Conservation (phyloP, 257 asterid genomes). For the Eustoma russellianum region DNA sequence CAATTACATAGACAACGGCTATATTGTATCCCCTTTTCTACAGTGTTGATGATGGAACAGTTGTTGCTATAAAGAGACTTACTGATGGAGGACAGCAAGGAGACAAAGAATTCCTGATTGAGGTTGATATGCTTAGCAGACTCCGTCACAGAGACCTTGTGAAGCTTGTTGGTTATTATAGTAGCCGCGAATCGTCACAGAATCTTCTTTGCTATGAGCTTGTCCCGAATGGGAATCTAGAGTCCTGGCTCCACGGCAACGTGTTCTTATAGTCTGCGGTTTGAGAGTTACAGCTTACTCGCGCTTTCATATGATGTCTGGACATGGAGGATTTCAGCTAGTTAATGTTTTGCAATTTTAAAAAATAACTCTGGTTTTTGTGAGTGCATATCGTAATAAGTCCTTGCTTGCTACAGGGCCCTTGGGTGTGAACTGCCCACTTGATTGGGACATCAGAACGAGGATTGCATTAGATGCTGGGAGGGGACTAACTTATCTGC, state of each 20-base stretch:
- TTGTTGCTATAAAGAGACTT: constrained; percentile 91
- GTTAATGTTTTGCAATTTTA: not conserved
- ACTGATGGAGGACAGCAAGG: constrained; percentile 94
- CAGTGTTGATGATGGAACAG: constrained; percentile 68
- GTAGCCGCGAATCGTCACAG: constrained; percentile 69
- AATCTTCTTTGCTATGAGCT: constrained; percentile 95
- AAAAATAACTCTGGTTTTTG: not conserved
- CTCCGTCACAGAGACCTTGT: constrained; percentile 95
- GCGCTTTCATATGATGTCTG: not conserved
- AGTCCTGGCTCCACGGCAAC: constrained; percentile 95
- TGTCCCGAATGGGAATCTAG: constrained; percentile 92
- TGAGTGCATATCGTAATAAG: constrained; percentile 3
- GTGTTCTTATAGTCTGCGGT: constrained; percentile 3
- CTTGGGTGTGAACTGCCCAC: constrained; percentile 85
- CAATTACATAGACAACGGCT: too few species aligned
- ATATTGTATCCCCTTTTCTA: too few species aligned
- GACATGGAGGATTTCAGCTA: not conserved
- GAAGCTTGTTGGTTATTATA: constrained; percentile 85
- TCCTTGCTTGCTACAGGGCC: constrained; percentile 53
- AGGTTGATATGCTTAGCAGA: constrained; percentile 98
- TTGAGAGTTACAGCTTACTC: not conserved
- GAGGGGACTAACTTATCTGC: constrained; percentile 95
- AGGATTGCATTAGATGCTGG: constrained; percentile 98
- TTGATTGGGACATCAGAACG: constrained; percentile 96
- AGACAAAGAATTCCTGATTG: constrained; percentile 86